Evolutionary conservation across 371 early-diverging fungal genomes (phyloP), one percentile per base, ranked within the genome.

Genomic region (Mortierella sp.): DNA sequence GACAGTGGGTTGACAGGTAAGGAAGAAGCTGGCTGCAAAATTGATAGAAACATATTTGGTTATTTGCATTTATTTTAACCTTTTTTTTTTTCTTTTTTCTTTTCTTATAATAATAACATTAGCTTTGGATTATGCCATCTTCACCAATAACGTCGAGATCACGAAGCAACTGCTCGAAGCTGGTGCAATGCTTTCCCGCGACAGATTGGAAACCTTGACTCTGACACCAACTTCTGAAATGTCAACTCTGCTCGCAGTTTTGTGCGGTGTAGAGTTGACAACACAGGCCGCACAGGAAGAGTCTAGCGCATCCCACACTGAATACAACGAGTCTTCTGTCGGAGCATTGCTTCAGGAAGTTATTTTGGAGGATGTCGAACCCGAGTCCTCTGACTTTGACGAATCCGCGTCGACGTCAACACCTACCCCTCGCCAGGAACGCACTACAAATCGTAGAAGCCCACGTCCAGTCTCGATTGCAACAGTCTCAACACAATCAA

Each of bases 51-150:
- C 8, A n/a, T 53, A 10, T 10, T 16, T 19, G n/a, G 19, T 10
- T 19, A 16, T 58, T 32, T 2, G 48, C 50, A 47, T 41, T 22
- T 58, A 9, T 21, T 36, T 36, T 24, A 15, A 21, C 38, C 4
- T 57, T 15, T 60, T 50, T 41, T n/a, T 15, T 28, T 28, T 28
- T 28, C 28, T 15, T 28, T 28, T 28, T 28, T 2, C 28, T 2
- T 28, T 28, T 28, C 28, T 28, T 28, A 28, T 28, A 28, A 28
- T 1, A 28, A 36, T 4, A 8, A 38, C n/a, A n/a, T 7, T 75
- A 76, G 77, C 77, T 1, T 53, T 77, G 66, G 77, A 77, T 52
- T 77, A 77, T 65, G 77, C 77, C 24, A 66, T 77, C 53, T 72
- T 64, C 43, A 61, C 66, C 50, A 77, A 77, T 59, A 69, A 77